Base-by-base conservation (phyloP, 306 rosid species). In the Quillaja saponaria region DNA sequence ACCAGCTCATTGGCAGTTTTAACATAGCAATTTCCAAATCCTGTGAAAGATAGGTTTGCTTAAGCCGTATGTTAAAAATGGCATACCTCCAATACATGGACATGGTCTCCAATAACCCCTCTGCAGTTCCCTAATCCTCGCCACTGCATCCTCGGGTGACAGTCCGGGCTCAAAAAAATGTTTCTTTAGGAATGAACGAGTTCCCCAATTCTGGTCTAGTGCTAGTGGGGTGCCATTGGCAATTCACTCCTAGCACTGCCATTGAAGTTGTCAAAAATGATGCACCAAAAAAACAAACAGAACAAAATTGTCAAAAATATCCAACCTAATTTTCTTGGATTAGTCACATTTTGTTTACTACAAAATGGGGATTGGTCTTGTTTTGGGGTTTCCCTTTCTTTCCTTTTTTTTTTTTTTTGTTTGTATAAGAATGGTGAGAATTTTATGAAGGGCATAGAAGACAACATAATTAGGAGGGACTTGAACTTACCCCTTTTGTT, bases 61-160 rank as follows among this genome's bases (percentile, higher is more conserved):
- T 91, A 0, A 88, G 55, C 0, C 98, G 76, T 16, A 92, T 81
- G 70, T 92, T 88, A 57, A 88, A 92, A 34, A 92, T 54, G 35
- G 88, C 86, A 34, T 92, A 91, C 78, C 96, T 88, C 98, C 98
- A 91, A 10, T 95, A 73, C 92, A 86, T 82, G 21, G 96, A 73
- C 92, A 86, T 82, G 21, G 73, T 82, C 44, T 92, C 98, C 73
- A 92, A 57, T 0, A 92, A 60, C 47, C 98, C 98, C 58, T 92
- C 96, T 1, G 96, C 90, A 0, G 98, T 92, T 45, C 88, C 63
- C 59, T 92, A 19, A 92, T 92, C 53, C 98, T 70, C 0, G 77
- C 88, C 66, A 81, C 98, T 0, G 98, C 90, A 15, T 92, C 96
- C 19, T 86, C 96, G 1, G 95, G 88, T 0, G 96, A 82, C 20